These are phyloP conservation scores for Aspergillus conjunctus DNA, from an alignment of 495 filamentous ascomycete species.

Conservation along the genomic window DNA sequence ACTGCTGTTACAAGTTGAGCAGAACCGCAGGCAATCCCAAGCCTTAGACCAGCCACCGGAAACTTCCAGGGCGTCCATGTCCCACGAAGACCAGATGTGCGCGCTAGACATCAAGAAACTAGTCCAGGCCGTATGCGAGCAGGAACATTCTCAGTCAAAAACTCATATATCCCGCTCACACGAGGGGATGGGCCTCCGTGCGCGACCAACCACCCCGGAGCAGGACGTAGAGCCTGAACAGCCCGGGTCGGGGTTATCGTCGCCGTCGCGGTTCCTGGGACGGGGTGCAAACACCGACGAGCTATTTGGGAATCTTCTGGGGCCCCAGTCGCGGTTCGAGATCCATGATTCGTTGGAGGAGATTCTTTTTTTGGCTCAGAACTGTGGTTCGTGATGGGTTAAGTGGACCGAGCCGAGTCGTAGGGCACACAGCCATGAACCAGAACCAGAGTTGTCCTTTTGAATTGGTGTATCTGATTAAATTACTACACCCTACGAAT, in stretches of 20 bases:
- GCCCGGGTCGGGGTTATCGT: not conserved
- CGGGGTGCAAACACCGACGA: not conserved
- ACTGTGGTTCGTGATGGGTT: not conserved
- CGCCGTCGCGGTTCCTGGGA: not conserved
- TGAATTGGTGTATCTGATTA: too few species aligned
- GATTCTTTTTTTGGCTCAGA: slow-evolving; percentile 10
- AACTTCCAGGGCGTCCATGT: not conserved
- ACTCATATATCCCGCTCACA: not conserved
- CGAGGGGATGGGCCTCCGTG: not conserved
- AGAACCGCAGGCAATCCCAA: not conserved
- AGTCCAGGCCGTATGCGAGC: slow-evolving; percentile 3
- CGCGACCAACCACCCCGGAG: not conserved
- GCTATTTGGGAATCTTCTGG: slow-evolving; percentile 2
- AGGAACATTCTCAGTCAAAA: not conserved
- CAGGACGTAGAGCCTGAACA: not conserved
- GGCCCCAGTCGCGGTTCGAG: not conserved
- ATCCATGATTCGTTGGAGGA: slow-evolving; percentile 9
- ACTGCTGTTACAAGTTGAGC: not conserved
- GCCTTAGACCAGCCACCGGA: not conserved
- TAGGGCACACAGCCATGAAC: not conserved
- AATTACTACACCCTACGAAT: too few species aligned
- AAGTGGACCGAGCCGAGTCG: not conserved
- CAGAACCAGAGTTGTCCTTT: too few species aligned
- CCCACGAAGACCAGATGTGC: not conserved
- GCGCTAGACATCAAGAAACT: slow-evolving; percentile 1